Evolutionary conservation across 352 stramenopile genomes (phyloP), one percentile per base, ranked within the genome.

Genomic region (Thalassiosira hispida): DNA sequence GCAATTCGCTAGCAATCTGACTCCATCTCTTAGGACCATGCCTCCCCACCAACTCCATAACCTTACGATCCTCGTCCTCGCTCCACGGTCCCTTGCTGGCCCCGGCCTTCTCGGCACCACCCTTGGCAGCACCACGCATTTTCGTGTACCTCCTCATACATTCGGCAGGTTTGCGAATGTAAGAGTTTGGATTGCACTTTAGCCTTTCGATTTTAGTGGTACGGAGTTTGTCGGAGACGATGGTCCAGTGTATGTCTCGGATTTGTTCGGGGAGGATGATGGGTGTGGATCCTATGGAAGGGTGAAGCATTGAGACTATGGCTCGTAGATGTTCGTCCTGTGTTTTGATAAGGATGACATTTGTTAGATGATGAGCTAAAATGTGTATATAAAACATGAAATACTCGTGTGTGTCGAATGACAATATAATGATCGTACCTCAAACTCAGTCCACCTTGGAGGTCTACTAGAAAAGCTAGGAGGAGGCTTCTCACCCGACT

Each of bases 41-140:
- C 40, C 51, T 23, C 9, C 61, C 52, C 1, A 93, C 87, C 68
- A 93, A 77, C 23, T 87, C 63, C 5, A 90, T 53, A 16, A 93
- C 83, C 23, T 89, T 86, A 47, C 67, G 22, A 75, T 93, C 87
- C 60, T 93, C 87, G 29, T 90, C 79, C 22, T 83, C 69, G 9
- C 83, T 87, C 87, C 87, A 93, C 47, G 86, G 86, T 18, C 86
- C 83, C 62, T 90, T 90, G 60, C 20, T 73, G 7, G 62, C 63
- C 5, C 68, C 74, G 20, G 49, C 52, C 40, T 79, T 73, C 22
- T 71, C 71, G 8, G 42, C 69, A 11, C 69, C 76, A 14, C 62
- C 64, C 51, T 69, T 74, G 20, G 61, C 69, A 14, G 56, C 57
- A 1, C 63, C 67, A 22, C 35, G 46, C 9, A 85, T 47, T 51